Evolutionary conservation across 495 filamentous ascomycete genomes (phyloP), one percentile per base, ranked within the genome.

Genomic region (Venustampulla echinocandica): DNA sequence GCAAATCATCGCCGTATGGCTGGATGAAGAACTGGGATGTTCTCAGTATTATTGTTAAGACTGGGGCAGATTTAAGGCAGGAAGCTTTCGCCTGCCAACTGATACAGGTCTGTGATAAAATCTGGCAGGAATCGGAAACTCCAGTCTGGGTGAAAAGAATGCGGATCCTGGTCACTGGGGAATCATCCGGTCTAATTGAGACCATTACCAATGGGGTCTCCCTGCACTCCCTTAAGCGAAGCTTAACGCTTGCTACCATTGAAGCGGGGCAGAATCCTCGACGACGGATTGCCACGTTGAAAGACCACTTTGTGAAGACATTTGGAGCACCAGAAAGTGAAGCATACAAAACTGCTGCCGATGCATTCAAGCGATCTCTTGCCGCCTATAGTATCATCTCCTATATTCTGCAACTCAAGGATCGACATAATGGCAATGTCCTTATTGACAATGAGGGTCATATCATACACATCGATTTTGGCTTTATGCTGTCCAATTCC

Each of bases 1-100:
- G 82, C 42, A 78, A 80, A 53, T 79, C 80, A 3, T 84, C 80
- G 9, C 83, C 83, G 0, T 87, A 85, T 54, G 83, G 83, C 9
- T 82, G 75, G 76, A 83, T 83, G 74, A 81, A 79, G 61, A 86
- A 84, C 56, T 87, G 83, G 83, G 84, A 87, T 51, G 72, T 87
- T 10, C 63, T 87, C 47, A 84, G 79, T 57, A 83, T 87, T 39
- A 87, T 87, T 59, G 80, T 87, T 46, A 87, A 87, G 59, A 87
- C 83, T 23, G 83, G 83, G 21, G 79, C 81, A 1, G 83, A 87
- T 60, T 68, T 87, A 30, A 68, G 83, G 38, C 83, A 87, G 62
- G 83, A 87, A 64, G 81, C 83, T 0, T 87, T 87, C 57, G 83
- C 83, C 7, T 85, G 81, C 61, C 83, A 87, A 61, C 70, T 87